phyloP scores from a whole-genome alignment of 169 alveolate species.

The Perkinsus olseni region DNA sequence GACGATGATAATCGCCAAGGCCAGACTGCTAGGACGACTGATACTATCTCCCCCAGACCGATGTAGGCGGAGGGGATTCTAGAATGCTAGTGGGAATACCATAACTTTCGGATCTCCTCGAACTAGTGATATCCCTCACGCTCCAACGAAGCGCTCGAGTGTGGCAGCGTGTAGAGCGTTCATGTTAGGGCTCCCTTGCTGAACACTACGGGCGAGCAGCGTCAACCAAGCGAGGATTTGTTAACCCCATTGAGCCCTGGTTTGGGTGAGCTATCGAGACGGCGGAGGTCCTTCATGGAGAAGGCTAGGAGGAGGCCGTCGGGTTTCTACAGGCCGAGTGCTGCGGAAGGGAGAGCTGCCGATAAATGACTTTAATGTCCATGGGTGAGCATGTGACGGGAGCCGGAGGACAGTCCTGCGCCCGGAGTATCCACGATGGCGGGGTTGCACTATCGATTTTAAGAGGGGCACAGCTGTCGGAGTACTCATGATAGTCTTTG shows the following conservation, averaged over 20 bases:
- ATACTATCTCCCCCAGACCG: neutral
- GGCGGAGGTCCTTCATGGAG: neutral
- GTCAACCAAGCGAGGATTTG: neutral
- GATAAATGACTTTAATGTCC: neutral
- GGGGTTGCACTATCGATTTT: too few species aligned
- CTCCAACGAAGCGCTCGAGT: too few species aligned
- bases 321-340: neutral
- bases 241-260: neutral
- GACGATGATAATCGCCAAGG: neutral
- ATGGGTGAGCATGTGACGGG: neutral
- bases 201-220: neutral
- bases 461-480: too few species aligned
- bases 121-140: too few species aligned
- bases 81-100: too few species aligned
- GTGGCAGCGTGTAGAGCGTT: too few species aligned
- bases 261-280: neutral
- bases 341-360: neutral
- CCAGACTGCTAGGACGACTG: neutral
- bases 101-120: too few species aligned
- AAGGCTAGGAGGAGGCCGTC: neutral
- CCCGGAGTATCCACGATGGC: too few species aligned
- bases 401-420: too few species aligned
- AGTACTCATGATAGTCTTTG: too few species aligned
- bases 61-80: neutral
- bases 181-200: neutral